Evolutionary conservation across 768 basidiomycete genomes (phyloP).

Genomic region (Cantharellus anzutake): DNA sequence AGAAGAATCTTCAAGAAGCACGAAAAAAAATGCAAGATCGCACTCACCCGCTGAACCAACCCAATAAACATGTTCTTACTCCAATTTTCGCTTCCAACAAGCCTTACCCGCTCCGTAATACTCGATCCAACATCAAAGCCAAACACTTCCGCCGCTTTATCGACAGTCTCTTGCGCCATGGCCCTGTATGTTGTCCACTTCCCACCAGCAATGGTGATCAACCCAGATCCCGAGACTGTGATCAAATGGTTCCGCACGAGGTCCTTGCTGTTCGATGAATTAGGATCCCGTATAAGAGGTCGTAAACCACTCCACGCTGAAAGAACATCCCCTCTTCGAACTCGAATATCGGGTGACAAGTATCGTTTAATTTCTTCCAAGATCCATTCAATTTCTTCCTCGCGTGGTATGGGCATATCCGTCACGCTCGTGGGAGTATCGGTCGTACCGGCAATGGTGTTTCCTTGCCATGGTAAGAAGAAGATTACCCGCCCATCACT

Average conservation of each 20-base stretch:
- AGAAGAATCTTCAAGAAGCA: neutral
- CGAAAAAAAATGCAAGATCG: neutral
- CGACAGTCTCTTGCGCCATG: conserved; percentile 92
- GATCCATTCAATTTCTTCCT: conserved; percentile 95
- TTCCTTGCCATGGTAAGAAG: conserved; percentile 98
- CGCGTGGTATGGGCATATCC: conserved; percentile 59
- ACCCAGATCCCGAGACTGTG: conserved; percentile 54
- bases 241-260: conserved; percentile 91
- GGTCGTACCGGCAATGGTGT: conserved; percentile 93
- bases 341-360: conserved; percentile 79
- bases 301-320: conserved; percentile 89
- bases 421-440: conserved; percentile 61
- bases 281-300: conserved; percentile 74
- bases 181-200: conserved; percentile 98
- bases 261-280: conserved; percentile 57
- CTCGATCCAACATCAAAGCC: conserved; percentile 45
- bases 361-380: conserved; percentile 77
- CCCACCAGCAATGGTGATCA: conserved; percentile 89
- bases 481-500: conserved; percentile 96
- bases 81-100: conserved; percentile 91
- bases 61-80: conserved; percentile 93
- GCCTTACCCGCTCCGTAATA: conserved; percentile 58
- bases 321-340: conserved; percentile 84
- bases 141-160: conserved; percentile 68
- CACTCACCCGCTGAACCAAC: conserved; percentile 66